Evolutionary conservation across 2,329 filamentous ascomycete genomes (phyloP).

Genomic region (Colletotrichum brevisporum): DNA sequence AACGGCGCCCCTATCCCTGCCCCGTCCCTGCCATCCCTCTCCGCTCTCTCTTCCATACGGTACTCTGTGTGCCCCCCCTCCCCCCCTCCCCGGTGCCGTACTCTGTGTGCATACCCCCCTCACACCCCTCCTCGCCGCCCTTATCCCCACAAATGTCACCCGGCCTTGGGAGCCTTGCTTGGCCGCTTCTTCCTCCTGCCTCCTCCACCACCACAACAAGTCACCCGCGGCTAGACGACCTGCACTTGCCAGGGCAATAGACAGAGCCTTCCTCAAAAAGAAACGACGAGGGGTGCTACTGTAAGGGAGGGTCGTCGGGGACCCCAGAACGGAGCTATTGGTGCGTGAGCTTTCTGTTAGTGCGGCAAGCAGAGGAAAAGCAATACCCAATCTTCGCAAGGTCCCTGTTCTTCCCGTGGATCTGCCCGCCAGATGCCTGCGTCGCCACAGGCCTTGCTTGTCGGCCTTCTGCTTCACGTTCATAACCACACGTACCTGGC

Average conservation of each 20-base stretch:
- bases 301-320: slow-evolving; percentile 41
- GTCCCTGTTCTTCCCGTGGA: slow-evolving; percentile 39
- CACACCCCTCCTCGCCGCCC: slow-evolving; percentile 31
- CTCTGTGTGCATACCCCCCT: slow-evolving; percentile 18
- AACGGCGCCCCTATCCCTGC: slow-evolving; percentile 41
- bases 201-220: slow-evolving; percentile 26
- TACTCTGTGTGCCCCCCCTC: background rate
- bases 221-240: slow-evolving; percentile 32
- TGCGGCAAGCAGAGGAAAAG: slow-evolving; percentile 43
- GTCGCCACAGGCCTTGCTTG: slow-evolving; percentile 38
- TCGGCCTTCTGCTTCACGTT: slow-evolving; percentile 22
- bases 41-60: slow-evolving; percentile 1
- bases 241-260: slow-evolving; percentile 34
- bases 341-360: slow-evolving; percentile 40
- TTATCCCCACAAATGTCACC: slow-evolving; percentile 42
- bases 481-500: slow-evolving; percentile 29
- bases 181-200: slow-evolving; percentile 22
- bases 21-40: slow-evolving; percentile 16
- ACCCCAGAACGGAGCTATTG: slow-evolving; percentile 40
- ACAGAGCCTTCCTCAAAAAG: slow-evolving; percentile 40
- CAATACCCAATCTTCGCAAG: slow-evolving; percentile 37
- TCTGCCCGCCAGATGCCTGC: slow-evolving; percentile 29
- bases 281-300: slow-evolving; percentile 41
- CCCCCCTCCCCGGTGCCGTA: slow-evolving; percentile 1
- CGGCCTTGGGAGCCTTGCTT: slow-evolving; percentile 29